These are phyloP conservation scores for Penicillium bovifimosum DNA, from an alignment of 495 filamentous ascomycete genomes.

Conservation along the genomic window DNA sequence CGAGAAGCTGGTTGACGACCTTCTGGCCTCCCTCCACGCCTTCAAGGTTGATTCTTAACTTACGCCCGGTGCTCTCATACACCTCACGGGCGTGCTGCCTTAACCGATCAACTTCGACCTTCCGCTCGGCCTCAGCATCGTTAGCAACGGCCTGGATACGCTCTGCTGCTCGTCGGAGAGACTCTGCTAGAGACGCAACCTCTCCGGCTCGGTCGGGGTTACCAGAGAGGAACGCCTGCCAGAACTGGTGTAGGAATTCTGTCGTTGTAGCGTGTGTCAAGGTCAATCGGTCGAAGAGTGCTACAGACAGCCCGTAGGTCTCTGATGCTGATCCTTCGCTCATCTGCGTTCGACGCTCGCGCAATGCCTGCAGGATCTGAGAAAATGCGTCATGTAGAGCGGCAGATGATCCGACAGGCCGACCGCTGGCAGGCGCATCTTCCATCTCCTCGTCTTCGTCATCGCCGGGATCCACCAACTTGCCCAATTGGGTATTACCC, in stretches of 20 bases:
- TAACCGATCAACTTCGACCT: conserved; percentile 49
- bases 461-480: conserved; percentile 53
- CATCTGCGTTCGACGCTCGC: conserved; percentile 39
- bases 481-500: conserved; percentile 47
- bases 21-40: conserved; percentile 66
- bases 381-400: conserved; percentile 34
- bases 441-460: conserved; percentile 51
- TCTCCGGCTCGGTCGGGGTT: conserved; percentile 71
- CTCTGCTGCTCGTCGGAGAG: conserved; percentile 66
- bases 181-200: conserved; percentile 68
- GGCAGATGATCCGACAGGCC: conserved; percentile 32
- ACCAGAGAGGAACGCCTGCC: conserved; percentile 80
- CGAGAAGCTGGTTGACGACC: conserved; percentile 69
- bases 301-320: conserved; percentile 57
- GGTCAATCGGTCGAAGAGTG: conserved; percentile 65
- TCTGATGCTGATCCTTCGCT: conserved; percentile 29
- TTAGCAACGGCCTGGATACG: conserved; percentile 76
- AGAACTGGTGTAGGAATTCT: conserved; percentile 96
- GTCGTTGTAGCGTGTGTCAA: conserved; percentile 88
- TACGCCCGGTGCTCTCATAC: conserved; percentile 63
- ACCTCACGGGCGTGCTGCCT: conserved; percentile 64
- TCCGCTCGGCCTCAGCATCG: conserved; percentile 69
- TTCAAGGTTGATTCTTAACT: conserved; percentile 57
- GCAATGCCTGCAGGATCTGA: conserved; percentile 40
- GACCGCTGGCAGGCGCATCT: conserved; percentile 34